Percentiles rank a stretch among this genome's conserved stretches.
Evolutionary conservation across 345 rosid species (phyloP).

Genomic region (Draba incana): DNA sequence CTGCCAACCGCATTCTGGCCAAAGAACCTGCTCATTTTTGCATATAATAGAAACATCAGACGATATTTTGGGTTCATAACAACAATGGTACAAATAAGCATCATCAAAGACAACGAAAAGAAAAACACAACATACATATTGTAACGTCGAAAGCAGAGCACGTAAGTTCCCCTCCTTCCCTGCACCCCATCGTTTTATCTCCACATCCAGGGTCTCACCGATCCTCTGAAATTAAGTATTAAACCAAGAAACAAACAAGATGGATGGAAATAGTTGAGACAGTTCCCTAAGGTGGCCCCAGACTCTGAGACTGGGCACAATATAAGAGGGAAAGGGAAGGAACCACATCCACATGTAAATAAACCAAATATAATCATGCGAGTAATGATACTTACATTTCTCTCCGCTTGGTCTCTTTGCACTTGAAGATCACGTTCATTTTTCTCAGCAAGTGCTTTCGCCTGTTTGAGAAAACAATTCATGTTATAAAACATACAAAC

Average conservation of each 20-base stretch:
- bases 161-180: slow-evolving; percentile 94
- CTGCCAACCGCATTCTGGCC: slow-evolving; percentile 99
- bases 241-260: too few relatives aligned
- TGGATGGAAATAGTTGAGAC: too few relatives aligned
- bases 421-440: slow-evolving; percentile 90
- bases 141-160: slow-evolving; percentile 87
- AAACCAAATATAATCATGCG: slow-evolving; percentile 13
- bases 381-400: slow-evolving; percentile 67
- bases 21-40: slow-evolving; percentile 69
- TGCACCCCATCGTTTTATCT: slow-evolving; percentile 97
- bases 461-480: slow-evolving; percentile 51
- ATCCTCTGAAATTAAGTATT: slow-evolving; percentile 63
- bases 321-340: slow-evolving; percentile 13
- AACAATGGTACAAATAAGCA: slow-evolving; percentile 2
- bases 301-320: neutral
- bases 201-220: slow-evolving; percentile 76
- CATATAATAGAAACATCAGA: slow-evolving; percentile 5
- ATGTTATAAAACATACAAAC: slow-evolving; percentile 18
- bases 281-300: too few relatives aligned
- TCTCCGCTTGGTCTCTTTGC: slow-evolving; percentile 92
- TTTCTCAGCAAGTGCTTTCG: slow-evolving; percentile 95
- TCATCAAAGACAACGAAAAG: neutral
- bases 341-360: neutral
- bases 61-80: slow-evolving; percentile 4
- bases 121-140: slow-evolving; percentile 65